These are phyloP conservation scores for Pelargonium citronellum DNA, from an alignment of 441 rosid species.

Conservation along the genomic window DNA sequence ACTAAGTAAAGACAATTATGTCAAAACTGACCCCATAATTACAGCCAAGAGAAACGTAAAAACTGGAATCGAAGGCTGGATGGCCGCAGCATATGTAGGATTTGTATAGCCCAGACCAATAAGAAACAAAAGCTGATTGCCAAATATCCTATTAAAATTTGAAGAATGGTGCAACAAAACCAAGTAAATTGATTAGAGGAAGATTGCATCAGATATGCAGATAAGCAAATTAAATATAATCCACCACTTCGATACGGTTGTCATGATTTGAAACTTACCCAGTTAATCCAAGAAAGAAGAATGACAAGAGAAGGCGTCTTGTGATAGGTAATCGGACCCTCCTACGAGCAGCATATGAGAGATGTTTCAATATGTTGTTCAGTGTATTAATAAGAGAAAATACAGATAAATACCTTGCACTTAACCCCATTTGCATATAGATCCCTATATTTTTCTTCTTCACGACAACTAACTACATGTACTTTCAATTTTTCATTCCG, in stretches of 20 bases:
- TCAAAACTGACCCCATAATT: conserved; percentile 71
- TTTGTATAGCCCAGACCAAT: conserved; percentile 90
- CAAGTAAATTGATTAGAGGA: neutral
- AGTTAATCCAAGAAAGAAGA: conserved; percentile 81
- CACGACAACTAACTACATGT: no score
- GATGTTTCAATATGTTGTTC: neutral
- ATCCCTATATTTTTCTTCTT: no score
- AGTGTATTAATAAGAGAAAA: no score
- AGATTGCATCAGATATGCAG: neutral
- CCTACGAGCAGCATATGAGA: neutral
- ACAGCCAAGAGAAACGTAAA: conserved; percentile 88
- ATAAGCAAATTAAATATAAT: no score
- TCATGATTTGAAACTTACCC: conserved; percentile 44
- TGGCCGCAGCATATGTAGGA: conserved; percentile 98
- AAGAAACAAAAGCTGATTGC: conserved; percentile 91
- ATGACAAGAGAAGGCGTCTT: conserved; percentile 53
- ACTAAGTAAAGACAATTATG: no score
- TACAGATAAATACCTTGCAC: no score
- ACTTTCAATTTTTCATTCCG: no score
- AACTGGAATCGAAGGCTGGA: conserved; percentile 94
- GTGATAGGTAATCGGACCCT: conserved; percentile 53
- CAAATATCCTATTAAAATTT: conserved; percentile 66
- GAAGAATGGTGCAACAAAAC: neutral
- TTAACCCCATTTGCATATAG: no score
- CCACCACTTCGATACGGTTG: no score